Base-by-base conservation (phyloP, 176 grass and related monocot genomes). In the Elaeis guineensis region DNA sequence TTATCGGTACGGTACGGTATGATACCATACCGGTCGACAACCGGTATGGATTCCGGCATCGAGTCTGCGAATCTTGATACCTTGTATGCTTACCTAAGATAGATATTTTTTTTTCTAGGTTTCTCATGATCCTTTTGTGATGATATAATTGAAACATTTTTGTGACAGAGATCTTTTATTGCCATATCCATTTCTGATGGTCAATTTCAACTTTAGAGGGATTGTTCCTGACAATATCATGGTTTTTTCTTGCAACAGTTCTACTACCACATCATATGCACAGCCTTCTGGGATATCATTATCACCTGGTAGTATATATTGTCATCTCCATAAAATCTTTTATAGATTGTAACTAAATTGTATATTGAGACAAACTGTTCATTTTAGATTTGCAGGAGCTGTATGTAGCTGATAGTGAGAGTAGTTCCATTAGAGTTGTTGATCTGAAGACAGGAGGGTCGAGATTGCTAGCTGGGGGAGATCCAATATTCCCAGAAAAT, bases 401-500 rank as follows among this genome's bases (percentile, higher is more conserved):
- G 58, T 83, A 83, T 79, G 72, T 97, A 73, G 93, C 87, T 75
- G 93, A 97, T 73, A 97, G 93, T 80, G 93, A 97, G 82, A 97
- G 87, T 68, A 91, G 93, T 75, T 97, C 93, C 52, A 89, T 97
- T 75, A 76, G 93, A 85, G 81, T 63, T 66, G 84, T 97, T 85
- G 82, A 89, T 85, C 61, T 91, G 72, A 91, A 85, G 65, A 80
- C 81, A 67, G 93, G 93, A 67, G 84, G 87, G 25, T 97, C 93
- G 61, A 91, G 76, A 78, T 83, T 78, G 70, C 82, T 97, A 52
- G 93, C 84, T 78, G 93, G 93, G 71, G 92, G 93, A 48, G 93
- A 97, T 61, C 73, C 87, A 59, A 58, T 76, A 25, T 83, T 97
- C 69, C 66, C 87, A 71, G 93, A 97, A 57, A 97, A 97, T 69